Evolutionary conservation across 2,329 filamentous ascomycete genomes (phyloP), one percentile per base, ranked within the genome.

Genomic region (Thielaviopsis musarum): DNA sequence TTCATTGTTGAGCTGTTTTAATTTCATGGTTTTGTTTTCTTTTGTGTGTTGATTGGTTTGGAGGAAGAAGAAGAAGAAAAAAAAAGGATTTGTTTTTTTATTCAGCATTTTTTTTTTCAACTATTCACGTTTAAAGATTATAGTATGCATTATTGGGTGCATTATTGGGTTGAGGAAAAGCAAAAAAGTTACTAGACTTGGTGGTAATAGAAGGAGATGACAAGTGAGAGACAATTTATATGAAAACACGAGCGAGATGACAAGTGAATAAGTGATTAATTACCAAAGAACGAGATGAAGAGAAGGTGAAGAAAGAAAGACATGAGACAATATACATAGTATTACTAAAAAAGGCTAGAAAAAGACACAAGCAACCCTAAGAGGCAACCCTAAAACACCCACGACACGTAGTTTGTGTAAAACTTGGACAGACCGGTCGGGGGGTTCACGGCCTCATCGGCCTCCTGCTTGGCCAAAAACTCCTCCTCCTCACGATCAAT

Each of bases 401-500:
- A 64, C 21, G 62, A 62, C 22, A 64, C 24, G 28, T 63, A 64
- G 45, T 59, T 59, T 48, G 26, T 49, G 56, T 64, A 64, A 56
- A 64, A 61, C 61, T 58, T 60, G 34, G 57, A n/a, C 21, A 26
- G 7, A 17, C 61, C 59, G 2, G 45, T 61, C 6, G 54, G 59
- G 9, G 61, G 59, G 55, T 62, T 54, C 10, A 45, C 56, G 10
- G 67, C 69, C 30, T 63, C 62, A 48, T 66, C 65, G 7, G 67
- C 64, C 54, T 66, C 67, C 62, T 72, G 64, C 22, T 65, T 63
- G 49, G 70, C 83, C 59, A 87, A 65, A 71, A 84, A 89, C 63
- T 81, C 82, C 62, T 80, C 78, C 72, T 90, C 86, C 66, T 89
- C 84, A 9, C 80, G 75, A 70, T 88, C 85, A 64, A 88, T 85